Evolutionary conservation across 768 basidiomycete genomes (phyloP).

Genomic region (Leucocoprinus sp.): DNA sequence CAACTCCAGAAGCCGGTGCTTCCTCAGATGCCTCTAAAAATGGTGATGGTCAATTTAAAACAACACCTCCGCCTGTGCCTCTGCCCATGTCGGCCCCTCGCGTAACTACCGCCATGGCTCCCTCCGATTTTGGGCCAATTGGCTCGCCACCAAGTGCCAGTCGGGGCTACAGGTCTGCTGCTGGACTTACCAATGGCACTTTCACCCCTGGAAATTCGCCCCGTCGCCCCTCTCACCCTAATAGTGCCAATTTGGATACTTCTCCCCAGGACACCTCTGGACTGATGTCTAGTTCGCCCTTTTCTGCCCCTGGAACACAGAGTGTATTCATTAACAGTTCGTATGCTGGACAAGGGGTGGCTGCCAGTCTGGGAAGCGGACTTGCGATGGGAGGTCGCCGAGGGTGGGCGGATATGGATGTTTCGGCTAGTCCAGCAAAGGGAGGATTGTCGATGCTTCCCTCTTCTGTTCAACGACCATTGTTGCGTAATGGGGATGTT

Average conservation of each 20-base stretch:
- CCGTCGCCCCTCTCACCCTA: slow-evolving; percentile 21
- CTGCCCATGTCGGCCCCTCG: slow-evolving; percentile 54
- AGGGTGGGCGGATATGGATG: slow-evolving; percentile 26
- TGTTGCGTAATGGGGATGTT: slow-evolving; percentile 12
- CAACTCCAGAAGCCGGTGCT: slow-evolving; percentile 6
- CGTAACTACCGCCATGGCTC: slow-evolving; percentile 29
- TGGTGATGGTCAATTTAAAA: slow-evolving; percentile 15
- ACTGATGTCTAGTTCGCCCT: slow-evolving; percentile 57
- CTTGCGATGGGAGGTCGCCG: slow-evolving; percentile 37
- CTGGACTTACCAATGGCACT: slow-evolving; percentile 26
- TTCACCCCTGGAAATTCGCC: slow-evolving; percentile 60
- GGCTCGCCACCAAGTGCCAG: slow-evolving; percentile 61
- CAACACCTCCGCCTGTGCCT: slow-evolving; percentile 32
- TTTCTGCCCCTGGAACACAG: slow-evolving; percentile 66
- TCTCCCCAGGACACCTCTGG: slow-evolving; percentile 23
- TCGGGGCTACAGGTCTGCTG: slow-evolving; percentile 22
- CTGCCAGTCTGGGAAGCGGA: slow-evolving; percentile 55
- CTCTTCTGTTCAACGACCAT: slow-evolving; percentile 13
- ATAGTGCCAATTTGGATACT: slow-evolving; percentile 25
- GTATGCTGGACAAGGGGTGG: slow-evolving; percentile 38
- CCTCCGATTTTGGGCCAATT: slow-evolving; percentile 70
- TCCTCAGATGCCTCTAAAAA: slow-evolving; percentile 6
- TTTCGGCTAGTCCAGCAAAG: slow-evolving; percentile 4
- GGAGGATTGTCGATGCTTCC: slow-evolving; percentile 7
- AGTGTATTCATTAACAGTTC: slow-evolving; percentile 40